These are phyloP conservation scores for Mangifera indica DNA, from an alignment of 345 rosid genomes.

Conservation along the genomic window DNA sequence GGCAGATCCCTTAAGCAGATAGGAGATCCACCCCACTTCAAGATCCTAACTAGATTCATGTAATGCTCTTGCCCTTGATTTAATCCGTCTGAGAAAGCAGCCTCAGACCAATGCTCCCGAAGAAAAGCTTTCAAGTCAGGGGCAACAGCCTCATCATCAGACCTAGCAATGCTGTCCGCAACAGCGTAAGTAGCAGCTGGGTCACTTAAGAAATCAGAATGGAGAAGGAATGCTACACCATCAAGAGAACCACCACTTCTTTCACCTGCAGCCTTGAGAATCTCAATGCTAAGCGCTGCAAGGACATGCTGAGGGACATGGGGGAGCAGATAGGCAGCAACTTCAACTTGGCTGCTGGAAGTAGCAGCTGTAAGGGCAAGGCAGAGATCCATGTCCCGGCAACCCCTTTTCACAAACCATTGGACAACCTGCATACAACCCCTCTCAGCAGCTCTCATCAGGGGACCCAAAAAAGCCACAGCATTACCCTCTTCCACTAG, in stretches of 20 bases:
- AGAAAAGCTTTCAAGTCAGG: conserved; percentile 71
- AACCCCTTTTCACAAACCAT: conserved; percentile 90
- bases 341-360: conserved; percentile 81
- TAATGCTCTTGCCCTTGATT: conserved; percentile 68
- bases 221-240: conserved; percentile 89
- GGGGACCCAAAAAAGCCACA: conserved; percentile 83
- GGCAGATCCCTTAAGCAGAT: conserved; percentile 72
- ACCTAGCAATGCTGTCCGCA: conserved; percentile 86
- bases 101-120: conserved; percentile 85
- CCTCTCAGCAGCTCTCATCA: conserved; percentile 97
- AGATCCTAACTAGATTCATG: conserved; percentile 61
- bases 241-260: conserved; percentile 85
- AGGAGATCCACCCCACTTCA: conserved; percentile 72
- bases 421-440: conserved; percentile 93
- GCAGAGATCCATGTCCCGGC: conserved; percentile 94
- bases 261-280: conserved; percentile 94
- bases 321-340: conserved; percentile 87
- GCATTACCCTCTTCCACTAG: conserved; percentile 98
- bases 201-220: conserved; percentile 80
- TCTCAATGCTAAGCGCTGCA: conserved; percentile 86
- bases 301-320: conserved; percentile 85
- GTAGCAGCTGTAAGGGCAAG: conserved; percentile 95
- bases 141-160: conserved; percentile 74
- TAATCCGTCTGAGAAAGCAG: conserved; percentile 71
- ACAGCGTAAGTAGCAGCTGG: conserved; percentile 79